A percentile compares a stretch with the other conserved stretches of the same genome.
Conservation (phyloP, 1,284 basidiomycete species). For the Mycena sp. region DNA sequence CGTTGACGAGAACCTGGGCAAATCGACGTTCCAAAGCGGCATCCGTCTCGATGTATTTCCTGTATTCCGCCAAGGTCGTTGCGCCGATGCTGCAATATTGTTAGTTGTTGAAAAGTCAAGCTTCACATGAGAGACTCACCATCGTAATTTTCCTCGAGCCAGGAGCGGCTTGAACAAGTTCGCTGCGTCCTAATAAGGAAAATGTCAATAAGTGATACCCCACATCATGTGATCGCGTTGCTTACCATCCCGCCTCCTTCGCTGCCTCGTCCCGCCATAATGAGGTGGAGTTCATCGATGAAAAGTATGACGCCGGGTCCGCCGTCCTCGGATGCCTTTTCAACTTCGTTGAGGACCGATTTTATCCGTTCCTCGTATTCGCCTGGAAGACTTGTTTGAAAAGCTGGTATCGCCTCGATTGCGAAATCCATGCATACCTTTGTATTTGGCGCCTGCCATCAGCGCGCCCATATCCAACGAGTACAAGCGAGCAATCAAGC, state of each 20-base stretch:
- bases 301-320: constrained; percentile 89
- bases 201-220: too few species aligned
- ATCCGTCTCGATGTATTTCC: constrained; percentile 96
- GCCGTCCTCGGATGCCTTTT: constrained; percentile 89
- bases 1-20: constrained; percentile 76
- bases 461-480: constrained; percentile 94
- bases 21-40: constrained; percentile 95
- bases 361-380: constrained; percentile 99
- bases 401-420: too few species aligned
- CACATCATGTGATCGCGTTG: too few species aligned
- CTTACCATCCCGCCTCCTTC: constrained; percentile 86
- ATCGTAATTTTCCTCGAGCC: constrained; percentile 84
- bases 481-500: constrained; percentile 84
- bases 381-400: too few species aligned
- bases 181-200: too few species aligned
- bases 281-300: constrained; percentile 93
- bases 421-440: constrained; percentile 44
- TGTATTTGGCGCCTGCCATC: constrained; percentile 95
- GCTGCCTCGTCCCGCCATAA: constrained; percentile 86
- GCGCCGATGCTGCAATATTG: constrained; percentile 85
- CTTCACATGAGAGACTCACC: too few species aligned
- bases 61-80: constrained; percentile 93
- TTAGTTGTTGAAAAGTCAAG: too few species aligned
- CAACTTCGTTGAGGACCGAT: constrained; percentile 91
- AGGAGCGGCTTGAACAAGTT: constrained; percentile 93